phyloP scores from a whole-genome alignment of 208 protist genomes.

The Endotrypanum monterogeii region DNA sequence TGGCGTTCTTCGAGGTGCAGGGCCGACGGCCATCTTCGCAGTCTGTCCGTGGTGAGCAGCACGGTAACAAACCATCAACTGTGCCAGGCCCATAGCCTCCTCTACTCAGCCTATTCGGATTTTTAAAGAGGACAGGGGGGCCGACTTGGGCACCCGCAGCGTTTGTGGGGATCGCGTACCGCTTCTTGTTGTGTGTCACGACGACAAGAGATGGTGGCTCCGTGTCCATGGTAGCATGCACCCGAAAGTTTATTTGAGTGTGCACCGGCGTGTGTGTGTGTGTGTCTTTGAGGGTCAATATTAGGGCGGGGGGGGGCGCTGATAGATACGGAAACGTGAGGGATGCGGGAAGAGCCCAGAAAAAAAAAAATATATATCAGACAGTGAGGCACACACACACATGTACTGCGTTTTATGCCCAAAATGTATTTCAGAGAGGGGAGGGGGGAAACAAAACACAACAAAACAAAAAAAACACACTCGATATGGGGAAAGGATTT shows the following conservation, averaged over 20 bases:
- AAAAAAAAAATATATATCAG: not conserved
- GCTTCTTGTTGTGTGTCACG: slow-evolving; percentile 15
- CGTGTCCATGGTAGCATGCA: not conserved
- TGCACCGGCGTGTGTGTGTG: no score
- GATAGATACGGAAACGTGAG: not conserved
- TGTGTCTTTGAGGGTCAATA: not conserved
- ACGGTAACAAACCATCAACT: not conserved
- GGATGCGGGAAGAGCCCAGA: not conserved
- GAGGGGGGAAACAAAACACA: not conserved
- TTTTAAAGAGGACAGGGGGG: slow-evolving; percentile 1
- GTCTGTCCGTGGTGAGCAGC: not conserved
- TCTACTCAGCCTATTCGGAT: slow-evolving; percentile 10
- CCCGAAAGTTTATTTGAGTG: not conserved
- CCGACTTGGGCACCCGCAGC: slow-evolving; percentile 11
- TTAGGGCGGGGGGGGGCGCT: not conserved
- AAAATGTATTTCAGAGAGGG: not conserved
- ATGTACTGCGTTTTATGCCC: not conserved
- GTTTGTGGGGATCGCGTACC: slow-evolving; percentile 16
- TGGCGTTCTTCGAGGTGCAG: slow-evolving; percentile 5
- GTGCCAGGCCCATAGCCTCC: slow-evolving; percentile 22
- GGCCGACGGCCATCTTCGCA: no score
- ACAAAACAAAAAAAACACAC: not conserved
- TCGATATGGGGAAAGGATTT: no score
- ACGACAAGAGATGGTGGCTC: slow-evolving; percentile 2
- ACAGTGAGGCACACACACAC: no score